Percentiles rank a stretch among this genome's conserved stretches.
Conservation (phyloP, 192 early-diverging fungal genomes). For the Helicostylum pulchrum region DNA sequence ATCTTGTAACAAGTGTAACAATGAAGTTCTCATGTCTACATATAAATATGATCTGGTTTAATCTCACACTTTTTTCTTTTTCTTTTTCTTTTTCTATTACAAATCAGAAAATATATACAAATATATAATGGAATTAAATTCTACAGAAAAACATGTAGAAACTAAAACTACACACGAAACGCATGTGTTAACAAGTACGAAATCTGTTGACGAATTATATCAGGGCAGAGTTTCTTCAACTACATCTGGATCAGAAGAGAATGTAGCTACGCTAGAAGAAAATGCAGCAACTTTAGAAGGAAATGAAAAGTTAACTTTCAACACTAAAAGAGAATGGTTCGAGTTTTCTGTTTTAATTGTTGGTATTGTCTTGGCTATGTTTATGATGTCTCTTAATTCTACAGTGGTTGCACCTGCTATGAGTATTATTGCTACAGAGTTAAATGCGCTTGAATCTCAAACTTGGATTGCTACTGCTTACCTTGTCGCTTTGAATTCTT, state of each 20-base stretch:
- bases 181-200: too few species aligned
- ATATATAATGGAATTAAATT: too few species aligned
- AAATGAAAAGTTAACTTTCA: neutral
- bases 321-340: neutral
- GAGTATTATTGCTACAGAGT: conserved; percentile 31
- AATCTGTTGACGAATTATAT: too few species aligned
- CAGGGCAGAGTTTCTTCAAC: too few species aligned
- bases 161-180: too few species aligned
- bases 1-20: too few species aligned
- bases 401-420: conserved; percentile 37
- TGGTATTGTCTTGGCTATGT: conserved; percentile 29
- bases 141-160: too few species aligned
- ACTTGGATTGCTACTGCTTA: conserved; percentile 40
- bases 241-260: neutral
- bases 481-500: conserved; percentile 30
- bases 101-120: too few species aligned
- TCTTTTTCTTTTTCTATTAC: too few species aligned
- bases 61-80: too few species aligned
- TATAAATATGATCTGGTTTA: too few species aligned
- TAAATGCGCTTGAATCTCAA: conserved; percentile 17
- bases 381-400: conserved; percentile 34
- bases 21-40: too few species aligned
- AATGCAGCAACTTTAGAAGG: neutral
- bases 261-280: neutral
- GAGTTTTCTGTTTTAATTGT: neutral